Evolutionary conservation across 768 basidiomycete genomes (phyloP).

Genomic region (Arthromyces matolae): DNA sequence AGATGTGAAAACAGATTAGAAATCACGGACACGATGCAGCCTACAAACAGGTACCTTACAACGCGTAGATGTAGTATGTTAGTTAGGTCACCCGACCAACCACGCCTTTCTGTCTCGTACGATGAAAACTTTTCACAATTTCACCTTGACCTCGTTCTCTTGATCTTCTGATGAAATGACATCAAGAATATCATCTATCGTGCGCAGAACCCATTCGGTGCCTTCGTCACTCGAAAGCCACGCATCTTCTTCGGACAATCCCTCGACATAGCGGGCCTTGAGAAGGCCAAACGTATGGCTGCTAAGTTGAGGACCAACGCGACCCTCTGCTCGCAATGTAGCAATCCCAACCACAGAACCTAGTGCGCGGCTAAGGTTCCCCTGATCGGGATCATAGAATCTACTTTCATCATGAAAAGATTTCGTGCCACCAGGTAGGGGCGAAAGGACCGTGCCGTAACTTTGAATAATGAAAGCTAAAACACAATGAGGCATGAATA

Average conservation of each 20-base stretch:
- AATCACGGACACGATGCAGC: slow-evolving; percentile 40
- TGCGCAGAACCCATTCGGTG: slow-evolving; percentile 83
- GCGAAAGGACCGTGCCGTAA: slow-evolving; percentile 76
- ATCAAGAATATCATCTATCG: slow-evolving; percentile 77
- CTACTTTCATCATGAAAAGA: slow-evolving; percentile 37
- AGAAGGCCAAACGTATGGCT: slow-evolving; percentile 90
- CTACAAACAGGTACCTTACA: slow-evolving; percentile 29
- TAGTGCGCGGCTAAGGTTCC: slow-evolving; percentile 80
- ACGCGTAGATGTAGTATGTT: slow-evolving; percentile 22
- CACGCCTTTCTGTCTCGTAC: slow-evolving; percentile 8
- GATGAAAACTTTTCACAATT: slow-evolving; percentile 44
- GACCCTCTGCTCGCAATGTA: slow-evolving; percentile 77
- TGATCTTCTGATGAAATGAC: slow-evolving; percentile 53
- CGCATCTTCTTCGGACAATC: slow-evolving; percentile 63
- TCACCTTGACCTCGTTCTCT: slow-evolving; percentile 48
- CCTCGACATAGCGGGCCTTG: slow-evolving; percentile 66
- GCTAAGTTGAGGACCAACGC: slow-evolving; percentile 82
- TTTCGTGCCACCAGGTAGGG: slow-evolving; percentile 58
- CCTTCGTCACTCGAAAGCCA: slow-evolving; percentile 87
- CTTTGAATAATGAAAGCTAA: slow-evolving; percentile 84
- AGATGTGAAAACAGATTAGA: slow-evolving; percentile 24
- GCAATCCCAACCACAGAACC: slow-evolving; percentile 84
- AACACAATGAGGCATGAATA: slow-evolving; percentile 16
- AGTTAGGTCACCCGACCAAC: slow-evolving; percentile 37
- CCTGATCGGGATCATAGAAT: slow-evolving; percentile 56